Evolutionary conservation across 2,329 filamentous ascomycete species (phyloP).

Genomic region (Elsinoe batatas): DNA sequence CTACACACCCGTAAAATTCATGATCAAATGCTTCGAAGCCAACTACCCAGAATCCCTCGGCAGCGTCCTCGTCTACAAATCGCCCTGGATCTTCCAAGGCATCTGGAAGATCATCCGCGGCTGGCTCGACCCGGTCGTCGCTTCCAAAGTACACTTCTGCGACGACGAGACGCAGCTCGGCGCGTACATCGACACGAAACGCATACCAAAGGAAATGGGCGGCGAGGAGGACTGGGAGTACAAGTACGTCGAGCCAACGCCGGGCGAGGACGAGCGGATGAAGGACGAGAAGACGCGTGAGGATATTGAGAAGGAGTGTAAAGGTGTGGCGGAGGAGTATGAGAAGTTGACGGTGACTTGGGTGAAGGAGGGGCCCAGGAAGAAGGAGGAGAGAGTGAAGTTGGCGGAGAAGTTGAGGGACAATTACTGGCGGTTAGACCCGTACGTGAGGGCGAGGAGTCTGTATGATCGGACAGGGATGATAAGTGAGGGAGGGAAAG

Average conservation of each 20-base stretch:
- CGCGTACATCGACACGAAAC: conserved; percentile 58
- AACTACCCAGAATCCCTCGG: conserved; percentile 95
- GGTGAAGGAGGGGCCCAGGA: conserved; percentile 44
- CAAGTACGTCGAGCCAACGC: conserved; percentile 63
- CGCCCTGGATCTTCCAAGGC: conserved; percentile 96
- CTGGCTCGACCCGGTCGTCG: conserved; percentile 95
- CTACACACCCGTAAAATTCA: conserved; percentile 93
- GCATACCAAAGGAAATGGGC: conserved; percentile 73
- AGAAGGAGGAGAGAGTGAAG: conserved; percentile 33
- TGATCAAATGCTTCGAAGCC: conserved; percentile 98
- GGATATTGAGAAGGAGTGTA: conserved; percentile 53
- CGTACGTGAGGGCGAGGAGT: conserved; percentile 72
- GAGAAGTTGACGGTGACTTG: conserved; percentile 67
- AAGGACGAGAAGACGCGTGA: conserved; percentile 52
- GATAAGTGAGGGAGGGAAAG: conserved; percentile 54
- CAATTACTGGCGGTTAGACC: conserved; percentile 86
- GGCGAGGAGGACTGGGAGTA: conserved; percentile 81
- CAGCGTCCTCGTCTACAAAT: conserved; percentile 84
- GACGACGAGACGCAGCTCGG: conserved; percentile 71
- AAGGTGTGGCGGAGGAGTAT: conserved; percentile 58
- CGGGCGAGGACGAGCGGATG: conserved; percentile 69
- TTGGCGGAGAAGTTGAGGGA: conserved; percentile 55
- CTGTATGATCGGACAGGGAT: conserved; percentile 75
- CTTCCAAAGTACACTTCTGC: conserved; percentile 86
- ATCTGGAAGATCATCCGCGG: conserved; percentile 93